Conservation (phyloP, 2,329 filamentous ascomycete genomes). For the Monilinia vaccinii-corymbosi region DNA sequence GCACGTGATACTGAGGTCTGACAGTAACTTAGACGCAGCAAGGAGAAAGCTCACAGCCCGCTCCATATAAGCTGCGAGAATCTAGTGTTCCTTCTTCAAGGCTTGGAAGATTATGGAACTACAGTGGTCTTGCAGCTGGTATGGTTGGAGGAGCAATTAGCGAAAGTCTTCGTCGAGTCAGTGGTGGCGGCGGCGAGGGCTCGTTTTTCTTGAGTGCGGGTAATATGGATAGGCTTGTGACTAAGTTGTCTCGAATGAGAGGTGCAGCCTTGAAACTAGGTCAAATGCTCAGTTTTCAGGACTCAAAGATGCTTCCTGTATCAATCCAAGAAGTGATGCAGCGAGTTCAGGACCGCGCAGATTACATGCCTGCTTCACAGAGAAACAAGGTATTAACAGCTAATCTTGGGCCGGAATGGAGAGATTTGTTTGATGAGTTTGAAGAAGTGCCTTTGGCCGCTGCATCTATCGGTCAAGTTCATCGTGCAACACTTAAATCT, state of each 20-base stretch:
- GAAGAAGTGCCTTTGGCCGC: constrained; percentile 89
- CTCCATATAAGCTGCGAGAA: constrained; percentile 65
- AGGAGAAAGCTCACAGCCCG: constrained; percentile 21
- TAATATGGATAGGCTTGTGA: constrained; percentile 89
- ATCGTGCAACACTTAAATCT: constrained; percentile 70
- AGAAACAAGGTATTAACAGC: constrained; percentile 71
- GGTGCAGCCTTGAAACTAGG: constrained; percentile 95
- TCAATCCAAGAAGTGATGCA: constrained; percentile 85
- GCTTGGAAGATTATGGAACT: constrained; percentile 86
- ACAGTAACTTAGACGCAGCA: constrained; percentile 31
- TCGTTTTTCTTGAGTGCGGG: constrained; percentile 79
- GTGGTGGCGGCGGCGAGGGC: constrained; percentile 58
- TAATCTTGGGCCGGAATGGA: constrained; percentile 79
- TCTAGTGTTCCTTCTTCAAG: constrained; percentile 86
- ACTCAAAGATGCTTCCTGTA: constrained; percentile 85
- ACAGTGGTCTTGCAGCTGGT: constrained; percentile 82
- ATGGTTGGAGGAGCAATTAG: constrained; percentile 91
- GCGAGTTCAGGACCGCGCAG: constrained; percentile 88
- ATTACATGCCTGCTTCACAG: constrained; percentile 96
- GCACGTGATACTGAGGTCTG: constrained; percentile 36
- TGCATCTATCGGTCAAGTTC: constrained; percentile 94
- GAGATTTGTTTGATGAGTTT: constrained; percentile 72
- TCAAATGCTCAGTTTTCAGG: constrained; percentile 98
- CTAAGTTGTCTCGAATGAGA: constrained; percentile 90
- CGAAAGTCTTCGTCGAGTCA: constrained; percentile 72